Percentiles rank a stretch among this genome's conserved stretches.
These are phyloP conservation scores for Pontederia crassipes DNA, from an alignment of 176 grass and related monocot species.

Conservation along the genomic window DNA sequence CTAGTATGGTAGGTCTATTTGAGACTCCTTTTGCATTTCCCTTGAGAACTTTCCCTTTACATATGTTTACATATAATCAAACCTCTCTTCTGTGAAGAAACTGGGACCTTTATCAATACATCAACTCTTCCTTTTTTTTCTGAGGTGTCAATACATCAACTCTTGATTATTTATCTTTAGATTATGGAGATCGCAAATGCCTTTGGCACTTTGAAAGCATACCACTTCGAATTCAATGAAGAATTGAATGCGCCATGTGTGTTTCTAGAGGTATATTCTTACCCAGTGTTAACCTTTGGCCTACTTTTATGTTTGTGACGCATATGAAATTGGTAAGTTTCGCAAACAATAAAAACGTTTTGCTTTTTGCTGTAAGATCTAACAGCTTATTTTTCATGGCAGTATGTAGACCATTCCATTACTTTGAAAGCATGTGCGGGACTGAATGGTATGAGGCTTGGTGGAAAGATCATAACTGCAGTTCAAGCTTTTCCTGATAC, in stretches of 20 bases:
- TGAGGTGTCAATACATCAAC: not conserved
- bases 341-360: no score
- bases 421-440: constrained; percentile 90
- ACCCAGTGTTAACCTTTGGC: not conserved
- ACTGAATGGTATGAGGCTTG: constrained; percentile 88
- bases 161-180: constrained; percentile 39
- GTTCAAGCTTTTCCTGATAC: constrained; percentile 48
- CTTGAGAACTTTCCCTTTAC: not conserved
- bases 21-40: not conserved
- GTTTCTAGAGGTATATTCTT: constrained; percentile 78
- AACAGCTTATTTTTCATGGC: constrained; percentile 28
- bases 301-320: constrained; percentile 7
- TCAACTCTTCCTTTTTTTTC: not conserved
- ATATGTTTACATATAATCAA: not conserved
- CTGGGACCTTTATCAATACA: not conserved
- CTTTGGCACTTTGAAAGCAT: constrained; percentile 69
- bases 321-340: not conserved
- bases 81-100: not conserved
- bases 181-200: constrained; percentile 81
- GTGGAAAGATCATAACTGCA: constrained; percentile 53
- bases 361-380: not conserved
- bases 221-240: constrained; percentile 47
- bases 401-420: constrained; percentile 70
- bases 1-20: constrained; percentile 53
- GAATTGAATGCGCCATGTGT: constrained; percentile 59